A percentile compares a stretch with the other conserved stretches of the same genome.
These are phyloP conservation scores for Scutellaria minor DNA, from an alignment of 257 asterid species.

Conservation along the genomic window DNA sequence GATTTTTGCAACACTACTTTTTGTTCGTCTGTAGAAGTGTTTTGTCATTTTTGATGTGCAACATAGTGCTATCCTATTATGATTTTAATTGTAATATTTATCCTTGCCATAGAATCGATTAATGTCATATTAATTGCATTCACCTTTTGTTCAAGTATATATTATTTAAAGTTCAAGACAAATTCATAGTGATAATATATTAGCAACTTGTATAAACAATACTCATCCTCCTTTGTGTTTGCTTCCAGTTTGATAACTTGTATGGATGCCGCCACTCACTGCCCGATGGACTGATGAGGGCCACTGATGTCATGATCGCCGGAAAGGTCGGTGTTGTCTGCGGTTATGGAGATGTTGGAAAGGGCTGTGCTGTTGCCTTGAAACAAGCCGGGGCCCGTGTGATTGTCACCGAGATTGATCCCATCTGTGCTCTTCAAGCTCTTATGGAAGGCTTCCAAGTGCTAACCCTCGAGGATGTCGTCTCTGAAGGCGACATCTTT, in stretches of 20 bases:
- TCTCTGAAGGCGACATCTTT: conserved; percentile 40
- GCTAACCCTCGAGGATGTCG: conserved; percentile 39
- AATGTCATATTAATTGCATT: no score
- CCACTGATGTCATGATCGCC: conserved; percentile 47
- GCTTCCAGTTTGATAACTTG: conserved; percentile 43
- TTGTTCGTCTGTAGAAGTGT: no score
- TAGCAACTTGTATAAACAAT: no score
- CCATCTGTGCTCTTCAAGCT: conserved; percentile 49
- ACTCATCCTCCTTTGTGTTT: neutral
- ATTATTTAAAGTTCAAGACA: neutral
- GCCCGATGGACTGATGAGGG: conserved; percentile 44
- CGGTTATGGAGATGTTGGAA: conserved; percentile 47
- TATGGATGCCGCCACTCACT: conserved; percentile 50
- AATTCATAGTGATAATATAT: neutral
- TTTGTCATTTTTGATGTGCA: no score
- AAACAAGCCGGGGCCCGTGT: conserved; percentile 47
- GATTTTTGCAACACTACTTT: no score
- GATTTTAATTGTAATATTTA: no score
- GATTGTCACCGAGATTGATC: conserved; percentile 44
- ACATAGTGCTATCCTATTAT: no score
- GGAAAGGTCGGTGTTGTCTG: conserved; percentile 44
- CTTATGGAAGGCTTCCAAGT: conserved; percentile 51
- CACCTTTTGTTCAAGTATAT: no score
- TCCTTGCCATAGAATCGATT: no score
- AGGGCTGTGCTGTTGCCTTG: conserved; percentile 46